phyloP scores from a whole-genome alignment of 1,284 basidiomycete species.

The Malassezia vespertilionis region DNA sequence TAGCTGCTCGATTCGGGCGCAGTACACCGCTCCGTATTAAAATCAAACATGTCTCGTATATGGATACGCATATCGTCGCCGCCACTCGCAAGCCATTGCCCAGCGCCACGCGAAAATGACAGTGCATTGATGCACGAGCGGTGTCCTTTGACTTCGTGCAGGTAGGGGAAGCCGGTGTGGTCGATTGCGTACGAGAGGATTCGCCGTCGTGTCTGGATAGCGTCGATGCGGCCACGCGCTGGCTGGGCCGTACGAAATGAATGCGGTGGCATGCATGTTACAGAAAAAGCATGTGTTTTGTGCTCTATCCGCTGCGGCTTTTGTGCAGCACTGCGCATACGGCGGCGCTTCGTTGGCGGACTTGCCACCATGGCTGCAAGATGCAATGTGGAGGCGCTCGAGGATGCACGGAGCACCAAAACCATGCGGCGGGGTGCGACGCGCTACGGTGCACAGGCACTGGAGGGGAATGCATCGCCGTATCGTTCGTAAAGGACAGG shows the following conservation, averaged over 20 bases:
- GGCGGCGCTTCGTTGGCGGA: too few relatives aligned
- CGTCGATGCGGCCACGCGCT: neutral
- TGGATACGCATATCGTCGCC: conserved; percentile 17
- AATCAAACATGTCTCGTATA: conserved; percentile 16
- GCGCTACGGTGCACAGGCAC: too few relatives aligned
- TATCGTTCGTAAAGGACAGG: too few relatives aligned
- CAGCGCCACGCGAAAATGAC: conserved; percentile 10
- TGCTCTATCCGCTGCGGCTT: too few relatives aligned
- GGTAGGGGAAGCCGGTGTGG: conserved; percentile 4
- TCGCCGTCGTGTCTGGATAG: conserved; percentile 3
- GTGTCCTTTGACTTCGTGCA: conserved; percentile 15
- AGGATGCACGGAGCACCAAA: too few relatives aligned
- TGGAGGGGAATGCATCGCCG: too few relatives aligned
- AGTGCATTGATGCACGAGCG: conserved; percentile 18
- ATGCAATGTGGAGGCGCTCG: too few relatives aligned
- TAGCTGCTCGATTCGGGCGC: conserved; percentile 7
- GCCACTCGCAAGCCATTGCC: conserved; percentile 17
- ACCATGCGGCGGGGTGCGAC: too few relatives aligned
- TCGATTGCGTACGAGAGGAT: conserved; percentile 3
- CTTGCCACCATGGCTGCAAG: too few relatives aligned
- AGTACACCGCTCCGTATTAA: neutral
- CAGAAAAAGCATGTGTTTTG: neutral
- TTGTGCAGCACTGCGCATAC: too few relatives aligned
- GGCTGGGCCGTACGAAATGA: too few relatives aligned
- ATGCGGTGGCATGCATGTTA: too few relatives aligned